Evolutionary conservation across 179 eudicot species (phyloP).

Genomic region (Gypsophila paniculata): DNA sequence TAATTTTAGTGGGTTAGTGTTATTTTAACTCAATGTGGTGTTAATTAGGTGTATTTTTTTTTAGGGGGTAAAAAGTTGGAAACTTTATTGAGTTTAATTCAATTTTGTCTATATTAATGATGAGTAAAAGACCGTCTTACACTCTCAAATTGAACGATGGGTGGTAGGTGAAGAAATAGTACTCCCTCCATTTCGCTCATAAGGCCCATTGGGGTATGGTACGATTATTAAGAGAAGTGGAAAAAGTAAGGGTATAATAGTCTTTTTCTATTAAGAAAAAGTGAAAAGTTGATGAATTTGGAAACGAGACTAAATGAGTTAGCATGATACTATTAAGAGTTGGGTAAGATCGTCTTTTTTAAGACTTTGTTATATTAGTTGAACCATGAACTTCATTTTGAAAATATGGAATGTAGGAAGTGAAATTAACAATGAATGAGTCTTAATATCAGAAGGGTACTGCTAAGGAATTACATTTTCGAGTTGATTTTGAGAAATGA

Average conservation of each 20-base stretch:
- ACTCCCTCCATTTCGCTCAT: too few relatives aligned
- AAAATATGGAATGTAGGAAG: background rate
- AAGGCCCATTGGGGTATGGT: too few relatives aligned
- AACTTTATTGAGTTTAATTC: background rate
- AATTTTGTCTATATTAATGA: background rate
- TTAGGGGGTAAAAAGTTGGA: background rate
- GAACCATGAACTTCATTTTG: background rate
- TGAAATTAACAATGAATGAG: background rate
- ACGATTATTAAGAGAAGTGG: too few relatives aligned
- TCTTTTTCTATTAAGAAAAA: too few relatives aligned
- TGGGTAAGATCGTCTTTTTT: too few relatives aligned
- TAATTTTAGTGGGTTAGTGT: background rate
- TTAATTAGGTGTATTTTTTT: background rate
- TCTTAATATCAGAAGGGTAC: background rate
- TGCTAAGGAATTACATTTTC: background rate
- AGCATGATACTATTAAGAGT: too few relatives aligned
- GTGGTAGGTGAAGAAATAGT: too few relatives aligned
- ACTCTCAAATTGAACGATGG: too few relatives aligned
- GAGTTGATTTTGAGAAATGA: background rate
- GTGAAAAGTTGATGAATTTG: too few relatives aligned
- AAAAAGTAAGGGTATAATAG: too few relatives aligned
- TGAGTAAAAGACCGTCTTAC: too few relatives aligned
- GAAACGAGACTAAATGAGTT: too few relatives aligned
- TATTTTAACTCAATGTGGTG: background rate
- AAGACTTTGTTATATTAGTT: background rate